Percentiles rank a stretch among this genome's conserved stretches.
Evolutionary conservation across 2,329 filamentous ascomycete genomes (phyloP).

Genomic region (Sarocladium kiliense): DNA sequence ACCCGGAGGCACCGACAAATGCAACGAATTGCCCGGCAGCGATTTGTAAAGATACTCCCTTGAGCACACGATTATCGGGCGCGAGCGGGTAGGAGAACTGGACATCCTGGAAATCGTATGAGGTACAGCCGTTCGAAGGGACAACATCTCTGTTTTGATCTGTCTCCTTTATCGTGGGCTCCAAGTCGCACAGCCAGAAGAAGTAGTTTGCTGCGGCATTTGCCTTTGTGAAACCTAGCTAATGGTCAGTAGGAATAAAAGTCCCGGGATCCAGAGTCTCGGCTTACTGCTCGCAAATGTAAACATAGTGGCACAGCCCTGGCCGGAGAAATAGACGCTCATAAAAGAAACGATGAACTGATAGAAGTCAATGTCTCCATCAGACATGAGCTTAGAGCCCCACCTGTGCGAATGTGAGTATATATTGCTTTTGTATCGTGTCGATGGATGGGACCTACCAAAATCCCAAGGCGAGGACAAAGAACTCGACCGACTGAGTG

Average conservation of each 20-base stretch:
- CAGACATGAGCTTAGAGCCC: conserved; percentile 13
- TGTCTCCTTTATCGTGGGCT: conserved; percentile 22
- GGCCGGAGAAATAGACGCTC: conserved; percentile 27
- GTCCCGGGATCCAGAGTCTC: background rate
- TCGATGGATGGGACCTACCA: conserved; percentile 12
- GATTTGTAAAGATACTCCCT: conserved; percentile 28
- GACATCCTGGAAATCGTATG: conserved; percentile 39
- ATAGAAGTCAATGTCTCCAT: conserved; percentile 28
- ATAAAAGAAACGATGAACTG: conserved; percentile 39
- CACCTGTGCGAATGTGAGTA: too few relatives aligned
- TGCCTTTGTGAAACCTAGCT: conserved; percentile 32
- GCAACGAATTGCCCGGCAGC: conserved; percentile 45
- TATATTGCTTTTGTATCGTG: too few relatives aligned
- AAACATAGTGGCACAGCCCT: conserved; percentile 20
- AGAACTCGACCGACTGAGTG: conserved; percentile 21
- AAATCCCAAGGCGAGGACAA: conserved; percentile 24
- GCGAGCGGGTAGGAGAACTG: conserved; percentile 49
- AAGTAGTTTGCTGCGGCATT: conserved; percentile 32
- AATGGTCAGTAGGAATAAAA: background rate
- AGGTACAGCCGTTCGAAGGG: conserved; percentile 14
- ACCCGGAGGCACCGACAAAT: conserved; percentile 50
- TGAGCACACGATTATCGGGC: conserved; percentile 21
- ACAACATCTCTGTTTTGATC: conserved; percentile 19
- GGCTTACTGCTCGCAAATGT: conserved; percentile 29
- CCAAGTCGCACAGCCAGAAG: conserved; percentile 24